Evolutionary conservation across 1,284 basidiomycete genomes (phyloP), one percentile per base, ranked within the genome.

Genomic region (Naganishia sp.): DNA sequence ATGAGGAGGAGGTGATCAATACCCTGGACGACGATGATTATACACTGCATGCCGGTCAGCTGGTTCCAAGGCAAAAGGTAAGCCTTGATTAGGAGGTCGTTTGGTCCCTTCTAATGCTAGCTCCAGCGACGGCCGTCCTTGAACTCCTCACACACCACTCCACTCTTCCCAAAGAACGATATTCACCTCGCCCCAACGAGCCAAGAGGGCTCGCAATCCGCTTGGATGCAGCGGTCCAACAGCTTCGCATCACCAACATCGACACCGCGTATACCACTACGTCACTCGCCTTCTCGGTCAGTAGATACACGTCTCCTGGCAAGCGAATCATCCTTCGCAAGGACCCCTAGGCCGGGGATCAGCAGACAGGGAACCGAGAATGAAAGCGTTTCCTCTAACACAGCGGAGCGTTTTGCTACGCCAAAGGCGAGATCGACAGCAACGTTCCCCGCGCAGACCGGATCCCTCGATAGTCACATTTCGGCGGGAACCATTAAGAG

Each of bases 231-330:
- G 60, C 71, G 76, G 15, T 70, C 76, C 0, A 71, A 72, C 6
- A 74, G 73, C 65, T 70, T 77, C 13, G 67, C 72, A 4, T 77
- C 77, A 4, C 75, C 65, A 70, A 13, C 70, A 70, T 13, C 72
- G 11, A 69, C 74, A 11, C 69, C 70, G 9, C 73, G 74, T 0
- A 69, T 73, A 5, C 66, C 72, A 10, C 68, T 69, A 7, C 77
- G 74, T 49, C 71, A 72, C 15, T 75, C 74, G 15, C 77, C 75
- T 3, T 76, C 76, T 9, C 70, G 75, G 5, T 77, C 76, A 17
- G 73, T 74, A n/a, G 77, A 79, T 67, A 69, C 76, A 18, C 75
- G 75, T 69, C 73, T 74, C 55, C 72, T 72, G 64, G 71, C 73
- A 3, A 62, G 70, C n/a, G 74, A 75, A 41, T 62, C 64, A 43